Conservation (phyloP, 768 basidiomycete genomes). For the Pisolithus tinctorius region DNA sequence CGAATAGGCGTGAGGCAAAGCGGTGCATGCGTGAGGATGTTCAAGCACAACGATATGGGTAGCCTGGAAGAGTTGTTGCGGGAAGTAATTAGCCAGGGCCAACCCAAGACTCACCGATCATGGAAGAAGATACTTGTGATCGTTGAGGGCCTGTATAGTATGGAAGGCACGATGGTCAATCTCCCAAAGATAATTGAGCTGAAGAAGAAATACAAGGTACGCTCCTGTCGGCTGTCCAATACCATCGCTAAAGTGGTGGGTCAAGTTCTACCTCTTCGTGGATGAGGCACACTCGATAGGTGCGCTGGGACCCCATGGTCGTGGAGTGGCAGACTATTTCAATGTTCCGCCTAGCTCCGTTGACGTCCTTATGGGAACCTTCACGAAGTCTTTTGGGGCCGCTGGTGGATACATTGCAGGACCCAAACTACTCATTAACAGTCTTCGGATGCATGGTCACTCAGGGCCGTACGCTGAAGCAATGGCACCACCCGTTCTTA, state of each 20-base stretch:
- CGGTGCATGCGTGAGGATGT: constrained; percentile 84
- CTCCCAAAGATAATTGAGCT: constrained; percentile 77
- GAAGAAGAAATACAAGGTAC: constrained; percentile 92
- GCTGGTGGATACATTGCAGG: constrained; percentile 95
- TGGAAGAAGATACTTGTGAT: constrained; percentile 98
- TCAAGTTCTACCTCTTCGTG: constrained; percentile 88
- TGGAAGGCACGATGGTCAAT: constrained; percentile 95
- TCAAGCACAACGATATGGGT: constrained; percentile 95
- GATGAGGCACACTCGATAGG: constrained; percentile 99
- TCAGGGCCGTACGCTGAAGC: constrained; percentile 83
- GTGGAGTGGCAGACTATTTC: constrained; percentile 95
- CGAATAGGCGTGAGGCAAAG: constrained; percentile 89
- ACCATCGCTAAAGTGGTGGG: not conserved
- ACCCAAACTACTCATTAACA: constrained; percentile 70
- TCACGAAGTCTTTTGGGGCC: constrained; percentile 92
- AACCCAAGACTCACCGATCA: constrained; percentile 95
- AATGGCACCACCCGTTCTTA: constrained; percentile 85
- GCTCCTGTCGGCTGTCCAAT: not conserved
- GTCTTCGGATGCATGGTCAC: constrained; percentile 75
- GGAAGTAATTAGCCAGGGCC: constrained; percentile 94
- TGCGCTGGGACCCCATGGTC: constrained; percentile 89
- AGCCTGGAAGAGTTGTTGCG: constrained; percentile 72
- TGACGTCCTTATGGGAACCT: constrained; percentile 97
- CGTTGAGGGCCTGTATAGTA: constrained; percentile 94
- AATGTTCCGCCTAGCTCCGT: constrained; percentile 70